Evolutionary conservation across 2,329 filamentous ascomycete species (phyloP).

Genomic region (Ophiognomonia clavigignenti-juglandacearum): DNA sequence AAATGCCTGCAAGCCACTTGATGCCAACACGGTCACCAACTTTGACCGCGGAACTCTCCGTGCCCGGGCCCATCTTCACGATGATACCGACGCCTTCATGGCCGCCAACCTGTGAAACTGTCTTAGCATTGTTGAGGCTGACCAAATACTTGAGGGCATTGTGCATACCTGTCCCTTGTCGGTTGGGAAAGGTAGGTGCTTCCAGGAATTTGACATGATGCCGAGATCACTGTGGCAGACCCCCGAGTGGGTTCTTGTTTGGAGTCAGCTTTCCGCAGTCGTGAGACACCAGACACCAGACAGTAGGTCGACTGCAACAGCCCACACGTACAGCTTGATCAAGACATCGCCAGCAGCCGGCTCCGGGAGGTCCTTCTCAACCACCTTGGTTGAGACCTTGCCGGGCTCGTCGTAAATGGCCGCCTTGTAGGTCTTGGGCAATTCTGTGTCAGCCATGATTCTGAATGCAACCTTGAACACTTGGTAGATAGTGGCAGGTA

Average conservation of each 20-base stretch:
- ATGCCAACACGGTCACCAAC: slow-evolving; percentile 66
- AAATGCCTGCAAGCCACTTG: slow-evolving; percentile 60
- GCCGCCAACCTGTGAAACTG: slow-evolving; percentile 43
- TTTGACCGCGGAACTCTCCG: slow-evolving; percentile 51
- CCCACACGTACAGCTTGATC: slow-evolving; percentile 10
- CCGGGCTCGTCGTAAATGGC: slow-evolving; percentile 13
- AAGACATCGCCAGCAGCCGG: slow-evolving; percentile 13
- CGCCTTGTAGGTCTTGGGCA: slow-evolving; percentile 11
- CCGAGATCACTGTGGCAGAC: slow-evolving; percentile 18
- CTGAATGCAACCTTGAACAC: too few species aligned
- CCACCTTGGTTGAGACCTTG: slow-evolving; percentile 11
- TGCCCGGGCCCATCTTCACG: slow-evolving; percentile 59
- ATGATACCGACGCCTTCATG: slow-evolving; percentile 65
- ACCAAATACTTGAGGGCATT: too few species aligned
- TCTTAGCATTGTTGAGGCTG: too few species aligned
- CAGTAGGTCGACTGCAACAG: too few species aligned
- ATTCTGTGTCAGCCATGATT: slow-evolving; percentile 10
- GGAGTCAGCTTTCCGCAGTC: neutral
- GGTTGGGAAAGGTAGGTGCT: slow-evolving; percentile 15
- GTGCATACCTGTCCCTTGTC: slow-evolving; percentile 15
- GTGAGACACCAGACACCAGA: neutral
- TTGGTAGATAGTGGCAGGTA: too few species aligned
- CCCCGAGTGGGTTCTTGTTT: slow-evolving; percentile 18
- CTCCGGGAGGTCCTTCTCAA: slow-evolving; percentile 14
- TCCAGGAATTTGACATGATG: slow-evolving; percentile 15